Conservation (phyloP, 2,329 filamentous ascomycete species). For the Claviceps purpurea region DNA sequence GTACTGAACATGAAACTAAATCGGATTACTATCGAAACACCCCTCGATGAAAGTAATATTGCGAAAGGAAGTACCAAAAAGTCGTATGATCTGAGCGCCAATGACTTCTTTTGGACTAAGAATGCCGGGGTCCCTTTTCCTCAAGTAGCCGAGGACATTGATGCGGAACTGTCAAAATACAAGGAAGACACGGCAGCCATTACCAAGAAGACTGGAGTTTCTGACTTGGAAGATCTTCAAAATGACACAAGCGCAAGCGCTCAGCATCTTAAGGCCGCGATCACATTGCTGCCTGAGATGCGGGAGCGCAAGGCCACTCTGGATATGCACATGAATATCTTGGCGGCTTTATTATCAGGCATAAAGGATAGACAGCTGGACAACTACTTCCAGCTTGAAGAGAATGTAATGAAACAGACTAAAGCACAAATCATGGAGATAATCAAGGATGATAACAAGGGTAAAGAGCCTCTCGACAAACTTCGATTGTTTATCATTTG, state of each 20-base stretch:
- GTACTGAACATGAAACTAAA: conserved; percentile 55
- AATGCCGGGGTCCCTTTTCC: conserved; percentile 87
- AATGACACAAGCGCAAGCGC: conserved; percentile 81
- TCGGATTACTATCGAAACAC: conserved; percentile 81
- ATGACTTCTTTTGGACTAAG: conserved; percentile 92
- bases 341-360: conserved; percentile 59
- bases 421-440: conserved; percentile 81
- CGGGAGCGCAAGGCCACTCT: conserved; percentile 83
- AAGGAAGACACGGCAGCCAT: conserved; percentile 91
- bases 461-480: conserved; percentile 75
- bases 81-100: conserved; percentile 76
- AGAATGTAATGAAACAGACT: conserved; percentile 81
- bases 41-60: conserved; percentile 63
- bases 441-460: conserved; percentile 69
- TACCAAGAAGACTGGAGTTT: conserved; percentile 87
- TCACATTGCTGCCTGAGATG: conserved; percentile 82
- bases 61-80: conserved; percentile 69
- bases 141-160: conserved; percentile 91
- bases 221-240: conserved; percentile 82
- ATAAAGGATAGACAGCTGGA: conserved; percentile 94
- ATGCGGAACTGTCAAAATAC: conserved; percentile 83
- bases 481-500: conserved; percentile 92
- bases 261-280: conserved; percentile 89
- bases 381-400: conserved; percentile 91
- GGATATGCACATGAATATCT: conserved; percentile 98